Conservation (phyloP, 805 yeast genomes). For the Tetrapisispora namnaoensis region DNA sequence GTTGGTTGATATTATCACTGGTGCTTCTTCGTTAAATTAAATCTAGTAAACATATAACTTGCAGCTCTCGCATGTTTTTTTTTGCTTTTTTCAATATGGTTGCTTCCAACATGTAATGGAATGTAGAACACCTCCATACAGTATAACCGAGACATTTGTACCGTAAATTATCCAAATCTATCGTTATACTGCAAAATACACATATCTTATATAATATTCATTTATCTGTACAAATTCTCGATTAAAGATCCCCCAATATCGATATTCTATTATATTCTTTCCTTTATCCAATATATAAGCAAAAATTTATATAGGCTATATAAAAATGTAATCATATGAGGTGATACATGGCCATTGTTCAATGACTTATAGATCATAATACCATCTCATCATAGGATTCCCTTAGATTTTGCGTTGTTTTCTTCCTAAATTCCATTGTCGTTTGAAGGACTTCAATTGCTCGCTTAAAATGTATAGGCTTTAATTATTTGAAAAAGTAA, state of each 20-base stretch:
- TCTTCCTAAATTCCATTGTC: not conserved
- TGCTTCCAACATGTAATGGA: not conserved
- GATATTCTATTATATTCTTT: constrained; percentile 2
- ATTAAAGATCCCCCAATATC: not conserved
- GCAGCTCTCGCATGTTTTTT: not conserved
- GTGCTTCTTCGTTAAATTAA: constrained; percentile 97
- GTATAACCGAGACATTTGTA: not conserved
- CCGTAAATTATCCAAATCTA: too few species aligned
- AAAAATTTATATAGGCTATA: too few species aligned
- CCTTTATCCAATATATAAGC: not conserved
- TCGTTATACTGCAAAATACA: too few species aligned
- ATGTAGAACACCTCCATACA: too few species aligned
- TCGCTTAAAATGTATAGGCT: not conserved
- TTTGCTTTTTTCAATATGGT: not conserved
- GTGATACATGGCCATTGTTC: too few species aligned
- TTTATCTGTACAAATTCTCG: constrained; percentile 3
- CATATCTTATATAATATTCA: constrained; percentile 1
- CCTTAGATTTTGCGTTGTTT: not conserved
- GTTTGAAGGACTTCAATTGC: not conserved
- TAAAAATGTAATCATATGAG: too few species aligned
- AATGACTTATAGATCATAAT: not conserved
- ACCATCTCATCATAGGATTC: not conserved
- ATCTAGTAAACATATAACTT: not conserved
- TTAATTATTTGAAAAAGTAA: not conserved
- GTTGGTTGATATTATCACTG: constrained; percentile 98